phyloP scores from a whole-genome alignment of 176 grass and related monocot genomes.

The Stipa capillata region DNA sequence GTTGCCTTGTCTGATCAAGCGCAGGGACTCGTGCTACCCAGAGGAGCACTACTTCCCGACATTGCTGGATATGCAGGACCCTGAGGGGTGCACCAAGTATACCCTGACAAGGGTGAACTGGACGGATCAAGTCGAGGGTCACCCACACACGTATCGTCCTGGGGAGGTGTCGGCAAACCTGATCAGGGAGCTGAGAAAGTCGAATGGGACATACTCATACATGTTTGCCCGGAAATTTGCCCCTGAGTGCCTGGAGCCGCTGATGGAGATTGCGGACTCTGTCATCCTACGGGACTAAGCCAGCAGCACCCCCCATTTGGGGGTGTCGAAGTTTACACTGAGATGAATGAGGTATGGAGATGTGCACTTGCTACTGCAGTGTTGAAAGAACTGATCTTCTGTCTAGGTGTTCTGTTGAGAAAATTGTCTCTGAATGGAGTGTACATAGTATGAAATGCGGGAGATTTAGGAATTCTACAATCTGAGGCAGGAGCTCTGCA shows the following conservation, averaged over 20 bases:
- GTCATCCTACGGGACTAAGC: constrained; percentile 83
- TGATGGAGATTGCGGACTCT: constrained; percentile 64
- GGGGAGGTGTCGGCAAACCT: constrained; percentile 44
- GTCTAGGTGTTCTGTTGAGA: constrained; percentile 45
- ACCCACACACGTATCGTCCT: constrained; percentile 63
- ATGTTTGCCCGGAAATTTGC: constrained; percentile 92
- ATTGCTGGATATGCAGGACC: constrained; percentile 91
- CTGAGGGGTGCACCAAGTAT: constrained; percentile 65
- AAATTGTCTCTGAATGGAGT: constrained; percentile 32
- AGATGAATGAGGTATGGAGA: constrained; percentile 34
- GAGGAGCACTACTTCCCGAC: constrained; percentile 97
- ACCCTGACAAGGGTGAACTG: constrained; percentile 92
- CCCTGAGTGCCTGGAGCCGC: constrained; percentile 61
- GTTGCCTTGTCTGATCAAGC: constrained; percentile 60
- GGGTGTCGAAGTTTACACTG: constrained; percentile 18
- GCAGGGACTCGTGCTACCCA: constrained; percentile 65
- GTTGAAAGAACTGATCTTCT: constrained; percentile 18
- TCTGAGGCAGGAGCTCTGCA: too few species aligned
- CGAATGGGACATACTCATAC: constrained; percentile 59
- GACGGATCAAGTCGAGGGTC: constrained; percentile 74
- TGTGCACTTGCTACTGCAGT: neutral
- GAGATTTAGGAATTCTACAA: constrained; percentile 28
- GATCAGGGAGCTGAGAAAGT: constrained; percentile 61
- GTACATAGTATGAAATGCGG: constrained; percentile 34
- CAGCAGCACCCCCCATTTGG: neutral